phyloP scores from a whole-genome alignment of 2,329 filamentous ascomycete species.

The Botryotinia narcissicola region DNA sequence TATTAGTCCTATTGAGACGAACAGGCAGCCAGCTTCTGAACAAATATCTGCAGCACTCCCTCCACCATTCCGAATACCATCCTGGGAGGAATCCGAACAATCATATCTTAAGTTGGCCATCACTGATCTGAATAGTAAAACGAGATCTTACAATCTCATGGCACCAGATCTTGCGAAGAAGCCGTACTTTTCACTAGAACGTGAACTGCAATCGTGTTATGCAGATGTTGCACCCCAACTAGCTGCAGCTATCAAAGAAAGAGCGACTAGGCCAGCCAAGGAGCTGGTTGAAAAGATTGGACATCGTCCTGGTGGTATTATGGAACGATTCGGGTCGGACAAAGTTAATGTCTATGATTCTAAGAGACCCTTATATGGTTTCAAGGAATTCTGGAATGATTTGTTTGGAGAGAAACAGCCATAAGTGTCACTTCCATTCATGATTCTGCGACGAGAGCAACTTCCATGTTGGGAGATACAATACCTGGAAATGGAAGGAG shows the following conservation, averaged over 20 bases:
- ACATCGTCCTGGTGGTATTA: constrained; percentile 50
- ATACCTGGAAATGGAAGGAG: not conserved
- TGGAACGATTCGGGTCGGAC: constrained; percentile 58
- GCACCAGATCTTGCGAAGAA: constrained; percentile 90
- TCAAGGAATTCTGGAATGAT: constrained; percentile 88
- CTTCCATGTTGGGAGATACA: not conserved
- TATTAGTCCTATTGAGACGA: not conserved
- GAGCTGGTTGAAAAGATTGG: constrained; percentile 44
- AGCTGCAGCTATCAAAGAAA: constrained; percentile 67
- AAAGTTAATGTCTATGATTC: constrained; percentile 70
- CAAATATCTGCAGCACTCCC: constrained; percentile 39
- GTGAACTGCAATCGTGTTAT: constrained; percentile 79
- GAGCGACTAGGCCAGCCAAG: constrained; percentile 52
- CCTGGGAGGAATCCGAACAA: constrained; percentile 70
- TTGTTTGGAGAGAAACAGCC: constrained; percentile 48
- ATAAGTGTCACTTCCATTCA: not conserved
- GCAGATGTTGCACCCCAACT: constrained; percentile 80
- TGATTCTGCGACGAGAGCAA: no score
- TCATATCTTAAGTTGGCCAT: constrained; percentile 76
- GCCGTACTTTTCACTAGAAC: constrained; percentile 80
- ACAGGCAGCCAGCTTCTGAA: constrained; percentile 11
- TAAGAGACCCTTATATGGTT: constrained; percentile 72
- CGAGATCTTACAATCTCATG: constrained; percentile 91
- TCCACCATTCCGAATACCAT: constrained; percentile 71
- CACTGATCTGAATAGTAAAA: constrained; percentile 72